A percentile compares a stretch with the other conserved stretches of the same genome.
Conservation (phyloP, 768 basidiomycete genomes). For the Amanita pallidorosea region DNA sequence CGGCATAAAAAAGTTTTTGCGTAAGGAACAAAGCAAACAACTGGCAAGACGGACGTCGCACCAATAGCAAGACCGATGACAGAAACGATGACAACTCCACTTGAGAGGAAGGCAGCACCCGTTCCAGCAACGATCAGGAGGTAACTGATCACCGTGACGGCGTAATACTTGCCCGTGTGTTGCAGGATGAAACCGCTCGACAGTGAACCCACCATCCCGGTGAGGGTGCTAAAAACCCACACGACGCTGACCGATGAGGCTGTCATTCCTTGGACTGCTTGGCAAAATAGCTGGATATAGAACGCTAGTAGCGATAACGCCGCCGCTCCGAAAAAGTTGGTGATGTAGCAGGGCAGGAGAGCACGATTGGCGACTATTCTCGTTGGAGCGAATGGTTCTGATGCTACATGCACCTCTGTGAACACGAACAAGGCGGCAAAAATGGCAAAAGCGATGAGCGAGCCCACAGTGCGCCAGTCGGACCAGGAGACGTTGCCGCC, state of each 20-base stretch:
- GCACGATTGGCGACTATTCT: slow-evolving; percentile 39
- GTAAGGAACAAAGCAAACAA: not conserved
- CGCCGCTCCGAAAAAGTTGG: slow-evolving; percentile 47
- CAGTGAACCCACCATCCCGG: slow-evolving; percentile 38
- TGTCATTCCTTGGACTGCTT: slow-evolving; percentile 39
- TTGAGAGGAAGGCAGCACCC: slow-evolving; percentile 23
- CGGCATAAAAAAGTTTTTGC: not conserved
- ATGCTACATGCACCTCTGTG: slow-evolving; percentile 38
- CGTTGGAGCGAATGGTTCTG: slow-evolving; percentile 49
- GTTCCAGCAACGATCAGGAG: slow-evolving; percentile 26
- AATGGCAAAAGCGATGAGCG: slow-evolving; percentile 22
- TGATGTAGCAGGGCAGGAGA: slow-evolving; percentile 42
- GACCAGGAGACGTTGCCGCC: slow-evolving; percentile 41
- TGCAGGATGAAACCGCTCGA: slow-evolving; percentile 44
- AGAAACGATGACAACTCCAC: slow-evolving; percentile 27
- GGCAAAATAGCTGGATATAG: slow-evolving; percentile 45
- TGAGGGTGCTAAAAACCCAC: slow-evolving; percentile 36
- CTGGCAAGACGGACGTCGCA: slow-evolving; percentile 12
- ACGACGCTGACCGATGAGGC: slow-evolving; percentile 41
- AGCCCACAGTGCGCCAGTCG: slow-evolving; percentile 24
- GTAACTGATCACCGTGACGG: slow-evolving; percentile 35
- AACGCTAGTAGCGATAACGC: slow-evolving; percentile 35
- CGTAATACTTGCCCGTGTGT: slow-evolving; percentile 46
- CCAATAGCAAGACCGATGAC: slow-evolving; percentile 29
- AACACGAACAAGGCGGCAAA: slow-evolving; percentile 27